Conservation (phyloP, 345 rosid genomes). For the Draba incana region DNA sequence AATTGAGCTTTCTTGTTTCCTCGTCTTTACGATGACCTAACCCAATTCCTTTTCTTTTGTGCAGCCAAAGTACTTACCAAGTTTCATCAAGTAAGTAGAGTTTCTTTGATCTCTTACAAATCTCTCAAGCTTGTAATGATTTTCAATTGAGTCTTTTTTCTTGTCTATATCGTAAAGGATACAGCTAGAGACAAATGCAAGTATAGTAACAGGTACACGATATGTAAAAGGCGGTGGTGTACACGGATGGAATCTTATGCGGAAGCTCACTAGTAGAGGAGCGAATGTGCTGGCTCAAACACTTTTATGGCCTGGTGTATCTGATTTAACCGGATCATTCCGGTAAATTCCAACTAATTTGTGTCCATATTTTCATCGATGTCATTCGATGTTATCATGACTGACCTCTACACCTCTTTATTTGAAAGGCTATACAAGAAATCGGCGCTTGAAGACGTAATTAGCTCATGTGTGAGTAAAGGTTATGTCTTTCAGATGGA, state of each 20-base stretch:
- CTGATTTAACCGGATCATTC: conserved; percentile 94
- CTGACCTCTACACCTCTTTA: conserved; percentile 24
- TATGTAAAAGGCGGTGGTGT: conserved; percentile 91
- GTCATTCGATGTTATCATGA: background rate
- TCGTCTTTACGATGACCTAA: conserved; percentile 24
- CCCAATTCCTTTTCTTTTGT: conserved; percentile 34
- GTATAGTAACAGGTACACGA: conserved; percentile 92
- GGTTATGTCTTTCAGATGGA: conserved; percentile 99
- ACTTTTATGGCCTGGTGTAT: conserved; percentile 96
- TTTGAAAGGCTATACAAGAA: conserved; percentile 76
- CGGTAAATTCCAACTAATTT: conserved; percentile 50
- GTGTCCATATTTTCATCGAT: background rate
- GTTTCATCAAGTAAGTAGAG: conserved; percentile 85
- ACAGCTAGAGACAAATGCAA: conserved; percentile 87
- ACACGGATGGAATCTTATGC: conserved; percentile 97
- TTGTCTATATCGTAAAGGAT: conserved; percentile 50
- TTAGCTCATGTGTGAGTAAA: conserved; percentile 83
- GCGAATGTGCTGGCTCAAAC: conserved; percentile 98
- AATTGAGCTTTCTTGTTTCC: background rate
- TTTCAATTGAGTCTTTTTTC: background rate
- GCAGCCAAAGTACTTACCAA: conserved; percentile 95
- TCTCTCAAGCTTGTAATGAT: background rate
- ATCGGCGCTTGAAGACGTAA: conserved; percentile 81
- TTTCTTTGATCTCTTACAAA: conserved; percentile 7
- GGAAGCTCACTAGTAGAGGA: conserved; percentile 96